These are phyloP conservation scores for Dryas drummondii DNA, from an alignment of 306 rosid genomes.

Conservation along the genomic window DNA sequence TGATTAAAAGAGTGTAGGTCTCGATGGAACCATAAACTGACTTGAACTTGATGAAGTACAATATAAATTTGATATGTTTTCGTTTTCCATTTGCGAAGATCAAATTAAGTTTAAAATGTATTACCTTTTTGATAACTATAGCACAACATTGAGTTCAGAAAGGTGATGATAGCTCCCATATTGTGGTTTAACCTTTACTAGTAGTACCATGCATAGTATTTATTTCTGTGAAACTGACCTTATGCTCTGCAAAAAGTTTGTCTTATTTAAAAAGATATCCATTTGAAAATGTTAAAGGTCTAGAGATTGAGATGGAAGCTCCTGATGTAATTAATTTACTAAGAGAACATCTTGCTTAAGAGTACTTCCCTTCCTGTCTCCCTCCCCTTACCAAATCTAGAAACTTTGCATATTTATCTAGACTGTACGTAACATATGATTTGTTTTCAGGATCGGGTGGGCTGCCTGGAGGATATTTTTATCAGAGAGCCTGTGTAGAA, in stretches of 20 bases:
- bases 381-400: neutral
- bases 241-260: neutral
- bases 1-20: neutral
- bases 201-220: neutral
- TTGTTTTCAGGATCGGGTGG: slow-evolving; percentile 85
- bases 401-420: neutral
- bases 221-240: neutral
- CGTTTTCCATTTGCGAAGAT: neutral
- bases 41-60: neutral
- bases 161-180: neutral
- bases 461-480: slow-evolving; percentile 74
- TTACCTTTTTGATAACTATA: neutral
- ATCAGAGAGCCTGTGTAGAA: slow-evolving; percentile 71
- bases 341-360: too few species aligned
- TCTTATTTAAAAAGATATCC: too few species aligned
- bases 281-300: neutral
- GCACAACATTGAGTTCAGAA: slow-evolving; percentile 2
- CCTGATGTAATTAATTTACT: too few species aligned
- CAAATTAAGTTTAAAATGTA: neutral
- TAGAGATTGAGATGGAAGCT: neutral
- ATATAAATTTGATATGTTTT: neutral
- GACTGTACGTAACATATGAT: neutral
- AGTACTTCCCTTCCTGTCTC: too few species aligned
- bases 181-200: neutral
- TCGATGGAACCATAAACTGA: neutral